Evolutionary conservation across 257 asterid species (phyloP).

Genomic region (Osmanthus fragrans): DNA sequence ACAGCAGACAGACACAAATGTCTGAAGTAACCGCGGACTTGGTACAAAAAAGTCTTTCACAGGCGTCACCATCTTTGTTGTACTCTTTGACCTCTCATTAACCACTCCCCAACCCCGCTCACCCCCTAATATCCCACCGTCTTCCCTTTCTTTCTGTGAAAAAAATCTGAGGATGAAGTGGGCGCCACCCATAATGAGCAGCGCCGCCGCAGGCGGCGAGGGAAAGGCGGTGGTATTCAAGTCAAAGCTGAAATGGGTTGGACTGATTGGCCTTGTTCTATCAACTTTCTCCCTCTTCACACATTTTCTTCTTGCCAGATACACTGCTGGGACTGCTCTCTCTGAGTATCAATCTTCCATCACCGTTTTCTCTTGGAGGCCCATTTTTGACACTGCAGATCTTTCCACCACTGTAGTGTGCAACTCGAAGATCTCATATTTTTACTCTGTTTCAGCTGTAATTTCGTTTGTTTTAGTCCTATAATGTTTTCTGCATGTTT

Average conservation of each 20-base stretch:
- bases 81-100: not conserved
- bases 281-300: constrained; percentile 77
- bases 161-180: constrained; percentile 50
- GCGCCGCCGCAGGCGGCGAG: constrained; percentile 25
- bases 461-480: not conserved
- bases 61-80: constrained; percentile 32
- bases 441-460: constrained; percentile 6
- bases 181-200: constrained; percentile 52
- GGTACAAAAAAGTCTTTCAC: constrained; percentile 13
- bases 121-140: not conserved
- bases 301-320: constrained; percentile 88
- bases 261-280: constrained; percentile 71
- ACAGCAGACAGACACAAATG: constrained; percentile 33
- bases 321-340: constrained; percentile 54
- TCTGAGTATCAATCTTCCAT: constrained; percentile 85
- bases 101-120: not conserved
- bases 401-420: constrained; percentile 54
- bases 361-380: constrained; percentile 94
- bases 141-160: not conserved
- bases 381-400: constrained; percentile 64
- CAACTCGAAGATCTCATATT: constrained; percentile 50
- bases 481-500: constrained; percentile 4
- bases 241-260: constrained; percentile 87
- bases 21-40: constrained; percentile 24
- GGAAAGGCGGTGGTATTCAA: constrained; percentile 68